A percentile compares a stretch with the other conserved stretches of the same genome.
phyloP scores from a whole-genome alignment of 768 basidiomycete species.

The Leccinellum rugosiceps region DNA sequence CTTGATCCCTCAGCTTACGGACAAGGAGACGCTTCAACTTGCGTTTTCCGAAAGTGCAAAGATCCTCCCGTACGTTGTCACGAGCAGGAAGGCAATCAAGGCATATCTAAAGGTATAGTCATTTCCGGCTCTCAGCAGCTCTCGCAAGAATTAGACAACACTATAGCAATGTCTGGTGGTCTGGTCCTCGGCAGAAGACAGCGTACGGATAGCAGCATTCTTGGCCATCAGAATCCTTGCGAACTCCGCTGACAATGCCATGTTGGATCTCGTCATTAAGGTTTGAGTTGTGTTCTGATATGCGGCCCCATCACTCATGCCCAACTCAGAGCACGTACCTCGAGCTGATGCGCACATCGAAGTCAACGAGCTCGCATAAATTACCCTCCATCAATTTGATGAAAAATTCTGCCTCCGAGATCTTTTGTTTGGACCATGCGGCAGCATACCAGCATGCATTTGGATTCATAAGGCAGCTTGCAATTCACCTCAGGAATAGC shows the following conservation, averaged over 20 bases:
- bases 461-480: conserved; percentile 91
- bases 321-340: conserved; percentile 75
- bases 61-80: conserved; percentile 83
- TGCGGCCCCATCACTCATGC: background rate
- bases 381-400: conserved; percentile 91
- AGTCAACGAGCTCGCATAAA: conserved; percentile 82
- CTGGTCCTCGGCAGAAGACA: conserved; percentile 83
- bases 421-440: conserved; percentile 76
- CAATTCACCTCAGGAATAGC: conserved; percentile 86
- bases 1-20: conserved; percentile 71
- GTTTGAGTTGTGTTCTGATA: conserved; percentile 34
- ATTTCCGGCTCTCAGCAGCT: background rate
- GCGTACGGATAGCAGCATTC: conserved; percentile 80
- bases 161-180: conserved; percentile 73
- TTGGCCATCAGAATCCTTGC: conserved; percentile 80
- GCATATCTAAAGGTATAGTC: conserved; percentile 77
- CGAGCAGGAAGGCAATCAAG: conserved; percentile 81
- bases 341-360: conserved; percentile 77
- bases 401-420: conserved; percentile 95
- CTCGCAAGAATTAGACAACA: background rate
- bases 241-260: conserved; percentile 69
- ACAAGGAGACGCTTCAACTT: conserved; percentile 60
- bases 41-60: conserved; percentile 85
- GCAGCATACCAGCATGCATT: conserved; percentile 92
- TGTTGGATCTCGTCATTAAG: conserved; percentile 85